Evolutionary conservation across 1,284 basidiomycete species (phyloP).

Genomic region (Marasmius sp.): DNA sequence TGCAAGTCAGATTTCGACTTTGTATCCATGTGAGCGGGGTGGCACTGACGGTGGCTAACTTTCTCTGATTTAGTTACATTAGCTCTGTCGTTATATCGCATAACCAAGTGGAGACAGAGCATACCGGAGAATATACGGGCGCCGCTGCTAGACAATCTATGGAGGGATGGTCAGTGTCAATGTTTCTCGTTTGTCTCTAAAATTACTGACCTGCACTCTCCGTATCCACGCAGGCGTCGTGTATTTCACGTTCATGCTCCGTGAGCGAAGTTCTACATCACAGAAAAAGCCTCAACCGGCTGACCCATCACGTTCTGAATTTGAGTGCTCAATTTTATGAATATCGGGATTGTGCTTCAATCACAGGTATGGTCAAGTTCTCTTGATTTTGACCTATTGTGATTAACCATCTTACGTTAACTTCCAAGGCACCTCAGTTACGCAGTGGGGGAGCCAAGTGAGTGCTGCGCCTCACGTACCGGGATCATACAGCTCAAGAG

Average conservation of each 20-base stretch:
- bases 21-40: conserved; percentile 11
- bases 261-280: conserved; percentile 6
- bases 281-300: background rate
- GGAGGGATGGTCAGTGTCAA: conserved; percentile 18
- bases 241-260: conserved; percentile 23
- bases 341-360: conserved; percentile 18
- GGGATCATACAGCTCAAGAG: background rate
- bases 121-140: conserved; percentile 15
- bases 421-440: conserved; percentile 14
- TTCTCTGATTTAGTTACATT: conserved; percentile 15
- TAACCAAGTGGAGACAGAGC: conserved; percentile 16
- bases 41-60: background rate
- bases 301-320: background rate
- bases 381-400: background rate
- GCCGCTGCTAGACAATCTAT: conserved; percentile 20
- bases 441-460: conserved; percentile 20
- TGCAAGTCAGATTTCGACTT: background rate
- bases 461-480: background rate
- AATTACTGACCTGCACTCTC: background rate
- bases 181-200: background rate
- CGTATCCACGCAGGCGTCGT: conserved; percentile 15
- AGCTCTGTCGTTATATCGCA: conserved; percentile 16
- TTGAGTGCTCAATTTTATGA: conserved; percentile 17
- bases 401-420: background rate
- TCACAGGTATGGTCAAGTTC: conserved; percentile 10